Evolutionary conservation across 345 rosid species (phyloP), one percentile per base, ranked within the genome.

Genomic region (Citrus unshiu): DNA sequence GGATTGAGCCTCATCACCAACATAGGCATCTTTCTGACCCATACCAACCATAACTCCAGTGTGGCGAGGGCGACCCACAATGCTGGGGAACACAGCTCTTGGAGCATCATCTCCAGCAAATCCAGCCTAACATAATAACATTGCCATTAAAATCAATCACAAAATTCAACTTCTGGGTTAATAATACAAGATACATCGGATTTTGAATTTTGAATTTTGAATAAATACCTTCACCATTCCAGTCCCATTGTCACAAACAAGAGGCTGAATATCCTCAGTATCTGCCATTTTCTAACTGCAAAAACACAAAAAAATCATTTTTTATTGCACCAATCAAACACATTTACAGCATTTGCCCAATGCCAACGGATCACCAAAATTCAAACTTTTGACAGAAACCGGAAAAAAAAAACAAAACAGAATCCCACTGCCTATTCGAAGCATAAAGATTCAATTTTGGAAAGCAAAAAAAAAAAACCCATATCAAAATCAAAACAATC

Each of bases 221-320:
- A 30, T 51, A 59, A 9, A 60, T 85, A 92, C 94, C 94, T 88
- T 90, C 70, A 88, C 91, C 91, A 90, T 88, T 80, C 90, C 91
- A 43, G 89, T 90, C 32, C 93, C 91, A 72, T 90, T 90, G 87
- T 92, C 96, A 58, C 94, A 90, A 25, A 90, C 94, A 14, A 92
- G 89, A 39, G 93, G 86, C 83, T 85, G 87, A 70, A 86, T 81
- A 66, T 90, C 93, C 80, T 86, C 93, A 12, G 57, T 46, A 4
- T 87, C 93, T 68, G 93, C 90, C 97, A 90, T 92, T 80, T 82
- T 83, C 78, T 82, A 83, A 82, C 84, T 9, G 72, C 80, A 67
- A 4, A 66, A 78, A 34, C 73, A 80, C 24, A 6, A 14, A 24
- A 30, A 65, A 3, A 6, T 30, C 69, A 32, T 7, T 34, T 66